Conservation (phyloP, 2,329 filamentous ascomycete genomes). For the Hypoxylon sp. region DNA sequence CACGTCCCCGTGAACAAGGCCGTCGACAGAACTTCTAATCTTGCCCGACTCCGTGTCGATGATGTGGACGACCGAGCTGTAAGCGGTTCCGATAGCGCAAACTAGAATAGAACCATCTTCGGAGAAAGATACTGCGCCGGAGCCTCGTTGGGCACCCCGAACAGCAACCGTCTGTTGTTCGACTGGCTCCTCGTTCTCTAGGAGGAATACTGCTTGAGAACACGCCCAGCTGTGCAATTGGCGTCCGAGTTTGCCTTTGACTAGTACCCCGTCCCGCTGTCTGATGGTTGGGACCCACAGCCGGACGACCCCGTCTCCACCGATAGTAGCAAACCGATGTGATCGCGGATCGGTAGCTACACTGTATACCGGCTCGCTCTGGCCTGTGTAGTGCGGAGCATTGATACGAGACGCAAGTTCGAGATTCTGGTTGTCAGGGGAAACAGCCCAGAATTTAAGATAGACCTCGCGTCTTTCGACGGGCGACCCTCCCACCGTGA, state of each 20-base stretch:
- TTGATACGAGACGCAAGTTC: conserved; percentile 86
- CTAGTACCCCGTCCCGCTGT: conserved; percentile 73
- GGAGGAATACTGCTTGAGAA: conserved; percentile 66
- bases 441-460: conserved; percentile 89
- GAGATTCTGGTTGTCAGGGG: conserved; percentile 67
- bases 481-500: conserved; percentile 62
- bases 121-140: conserved; percentile 80
- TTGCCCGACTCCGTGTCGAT: conserved; percentile 78
- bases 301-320: conserved; percentile 80
- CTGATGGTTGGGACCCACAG: conserved; percentile 83
- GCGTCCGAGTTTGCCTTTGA: conserved; percentile 68
- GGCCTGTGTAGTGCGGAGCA: conserved; percentile 75
- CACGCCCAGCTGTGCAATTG: conserved; percentile 80
- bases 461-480: conserved; percentile 75
- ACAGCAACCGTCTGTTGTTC: conserved; percentile 49
- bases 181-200: conserved; percentile 55
- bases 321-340: conserved; percentile 84
- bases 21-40: conserved; percentile 74
- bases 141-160: conserved; percentile 51
- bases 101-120: conserved; percentile 88
- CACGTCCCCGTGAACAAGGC: conserved; percentile 73
- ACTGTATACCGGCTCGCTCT: conserved; percentile 73
- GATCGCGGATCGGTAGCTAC: conserved; percentile 76
- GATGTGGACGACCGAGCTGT: conserved; percentile 75
- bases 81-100: conserved; percentile 67